Evolutionary conservation across 176 grass and related monocot genomes (phyloP), one percentile per base, ranked within the genome.

Genomic region (Cenchrus fungigraminus): DNA sequence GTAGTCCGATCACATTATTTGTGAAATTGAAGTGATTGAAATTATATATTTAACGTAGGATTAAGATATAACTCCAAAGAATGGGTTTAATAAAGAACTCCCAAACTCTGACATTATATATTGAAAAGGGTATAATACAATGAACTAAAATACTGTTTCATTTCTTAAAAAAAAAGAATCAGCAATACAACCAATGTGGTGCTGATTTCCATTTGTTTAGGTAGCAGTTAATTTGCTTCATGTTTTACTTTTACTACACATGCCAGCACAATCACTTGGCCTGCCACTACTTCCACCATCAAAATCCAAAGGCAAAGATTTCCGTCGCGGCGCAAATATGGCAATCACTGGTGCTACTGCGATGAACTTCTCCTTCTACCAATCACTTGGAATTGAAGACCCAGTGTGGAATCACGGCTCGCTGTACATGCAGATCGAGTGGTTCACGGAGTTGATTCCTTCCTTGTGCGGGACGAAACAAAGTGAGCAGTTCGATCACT

Each of bases 391-490:
- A 11, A 2, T 83, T 6, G 68, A 56, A 37, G 44, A 72, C 25
- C 61, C 47, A 9, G 28, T 86, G 8, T 84, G 84, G 79, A 86
- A 79, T 53, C 86, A 88, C 59, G 80, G 72, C 8, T 63, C 91
- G 9, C 43, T 93, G 6, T 49, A 68, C 78, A 81, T 44, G 12
- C 85, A 93, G 42, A 55, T 90, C 42, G 37, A 74, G 19, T 87
- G 91, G 77, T 93, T 92, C 15, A n/a, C 86, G 43, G 51, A 67
- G 47, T 31, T 92, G 55, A 73, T 84, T 77, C 87, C 87, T 56
- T 89, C 76, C 29, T 50, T 92, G 40, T 89, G 91, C 25, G 80
- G 84, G 5, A 74, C 70, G 45, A 11, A 44, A 47, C 61, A 67
- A 57, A 79, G 87, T 92, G 10, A 66, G 51, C 47, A n/a, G 11